Evolutionary conservation across 768 basidiomycete genomes (phyloP), one percentile per base, ranked within the genome.

Genomic region (Mycena floridula): DNA sequence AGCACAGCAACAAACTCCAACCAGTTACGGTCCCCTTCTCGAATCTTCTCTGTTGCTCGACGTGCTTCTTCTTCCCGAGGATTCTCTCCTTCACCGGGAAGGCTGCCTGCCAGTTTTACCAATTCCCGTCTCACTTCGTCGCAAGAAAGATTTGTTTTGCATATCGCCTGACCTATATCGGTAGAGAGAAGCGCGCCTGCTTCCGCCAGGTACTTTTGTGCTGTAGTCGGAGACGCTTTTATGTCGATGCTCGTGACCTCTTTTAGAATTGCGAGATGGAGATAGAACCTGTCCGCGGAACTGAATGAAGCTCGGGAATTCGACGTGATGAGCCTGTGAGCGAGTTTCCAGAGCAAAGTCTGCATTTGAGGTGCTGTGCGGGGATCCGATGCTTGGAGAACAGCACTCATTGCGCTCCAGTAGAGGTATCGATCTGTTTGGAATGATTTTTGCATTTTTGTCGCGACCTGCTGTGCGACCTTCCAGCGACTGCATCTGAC

Each of bases 1-100:
- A 91, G 61, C 18, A 90, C 63, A 5, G 87, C 75, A 35, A 88
- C 59, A 57, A 91, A 89, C 54, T 89, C 88, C 5, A 88, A 68
- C 89, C 90, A 92, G 54, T 91, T 91, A 27, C 87, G 82, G 54
- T 91, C 85, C 27, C 89, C 68, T n/a, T n/a, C n/a, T n/a, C n/a
- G n/a, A n/a, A n/a, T n/a, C n/a, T n/a, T n/a, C n/a, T n/a, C n/a
- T n/a, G n/a, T n/a, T n/a, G n/a, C n/a, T n/a, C n/a, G n/a, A n/a
- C n/a, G n/a, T n/a, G n/a, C n/a, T n/a, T n/a, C n/a, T n/a, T n/a
- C n/a, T n/a, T n/a, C n/a, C n/a, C n/a, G n/a, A n/a, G n/a, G n/a
- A n/a, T 26, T 3, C 32, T 18, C n/a, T 4, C 79, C 79, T 54
- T 89, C 89, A 42, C 85, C 80, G 53, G 65, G 64, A 35, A 68